Evolutionary conservation across 2,329 filamentous ascomycete species (phyloP).

Genomic region (Beauveria varroae): DNA sequence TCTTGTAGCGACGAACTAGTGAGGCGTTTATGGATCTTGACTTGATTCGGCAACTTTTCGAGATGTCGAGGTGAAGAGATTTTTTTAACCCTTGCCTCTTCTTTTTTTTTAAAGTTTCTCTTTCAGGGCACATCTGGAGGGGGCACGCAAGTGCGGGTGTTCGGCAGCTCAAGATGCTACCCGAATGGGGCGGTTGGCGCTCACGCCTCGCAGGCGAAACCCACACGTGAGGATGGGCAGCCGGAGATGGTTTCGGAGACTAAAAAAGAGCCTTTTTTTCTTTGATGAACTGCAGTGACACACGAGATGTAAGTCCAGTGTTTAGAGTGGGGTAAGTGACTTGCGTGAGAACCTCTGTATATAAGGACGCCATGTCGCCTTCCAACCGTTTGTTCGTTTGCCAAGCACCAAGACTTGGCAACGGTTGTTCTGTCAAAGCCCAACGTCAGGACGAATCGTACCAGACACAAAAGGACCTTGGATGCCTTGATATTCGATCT

Average conservation of each 20-base stretch:
- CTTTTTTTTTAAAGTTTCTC: not conserved
- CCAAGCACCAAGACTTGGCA: not conserved
- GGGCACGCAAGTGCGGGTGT: not conserved
- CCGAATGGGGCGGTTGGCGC: constrained; percentile 6
- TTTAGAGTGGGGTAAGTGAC: not conserved
- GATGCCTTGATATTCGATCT: not conserved
- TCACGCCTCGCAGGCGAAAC: constrained; percentile 1
- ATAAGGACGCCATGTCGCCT: not conserved
- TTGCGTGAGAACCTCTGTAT: not conserved
- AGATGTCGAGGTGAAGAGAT: not conserved
- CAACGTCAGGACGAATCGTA: no score
- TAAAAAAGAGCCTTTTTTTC: not conserved
- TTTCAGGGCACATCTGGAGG: not conserved
- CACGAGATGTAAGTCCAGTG: not conserved
- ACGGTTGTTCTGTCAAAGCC: no score
- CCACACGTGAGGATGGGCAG: no score
- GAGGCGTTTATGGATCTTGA: constrained; percentile 1
- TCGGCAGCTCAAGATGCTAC: not conserved
- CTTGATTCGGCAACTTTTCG: constrained; percentile 8
- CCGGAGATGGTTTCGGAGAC: not conserved
- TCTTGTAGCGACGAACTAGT: not conserved
- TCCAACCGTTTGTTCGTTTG: not conserved
- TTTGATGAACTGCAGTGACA: not conserved
- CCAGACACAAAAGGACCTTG: not conserved
- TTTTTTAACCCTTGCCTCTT: not conserved